Base-by-base conservation (phyloP, 2,329 filamentous ascomycete species). In the Passalora sequoiae region DNA sequence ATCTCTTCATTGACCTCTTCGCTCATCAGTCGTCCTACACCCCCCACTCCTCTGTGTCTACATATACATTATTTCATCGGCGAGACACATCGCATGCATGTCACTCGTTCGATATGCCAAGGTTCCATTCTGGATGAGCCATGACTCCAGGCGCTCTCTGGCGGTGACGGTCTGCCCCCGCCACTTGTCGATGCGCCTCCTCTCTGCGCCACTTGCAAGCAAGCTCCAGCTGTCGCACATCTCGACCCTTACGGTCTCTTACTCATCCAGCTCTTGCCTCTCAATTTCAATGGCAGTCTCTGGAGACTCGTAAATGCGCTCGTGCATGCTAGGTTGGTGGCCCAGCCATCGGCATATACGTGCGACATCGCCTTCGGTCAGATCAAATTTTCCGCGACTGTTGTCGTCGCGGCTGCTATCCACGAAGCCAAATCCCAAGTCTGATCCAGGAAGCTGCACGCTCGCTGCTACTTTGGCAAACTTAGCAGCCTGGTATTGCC, bases 131-230 rank as follows among this genome's bases (percentile, higher is more conserved):
- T 28, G 25, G 10, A 13, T 6, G 25, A 13, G 3, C 25, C 25
- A 13, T 10, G 25, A 6, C 25, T 4, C n/a, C 28, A 10, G 12
- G 12, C 6, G 16, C 12, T 6, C 20, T 17, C 4, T 17, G 6
- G n/a, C 16, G 29, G 20, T 6, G 13, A 17, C 16, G 16, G n/a
- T 24, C 20, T 33, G n/a, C 15, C 15, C 15, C 37, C 41, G 37
- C 52, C 46, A 55, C 29, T 44, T 53, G 38, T 56, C 50, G 24
- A 56, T 52, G n/a, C 43, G 35, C 25, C 43, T 41, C 27, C 52
- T 37, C 24, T 43, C 28, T 29, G 31, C 25, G 15, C 48, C 47
- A 17, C 52, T 40, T 10, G 48, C 52, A 10, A 55, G 46, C 30
- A 53, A 31, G 38, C 54, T 57, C 13, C 40, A 32, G 25, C 37